Base-by-base conservation (phyloP, 1,284 basidiomycete genomes). In the Apiotrichum veenhuisii region DNA sequence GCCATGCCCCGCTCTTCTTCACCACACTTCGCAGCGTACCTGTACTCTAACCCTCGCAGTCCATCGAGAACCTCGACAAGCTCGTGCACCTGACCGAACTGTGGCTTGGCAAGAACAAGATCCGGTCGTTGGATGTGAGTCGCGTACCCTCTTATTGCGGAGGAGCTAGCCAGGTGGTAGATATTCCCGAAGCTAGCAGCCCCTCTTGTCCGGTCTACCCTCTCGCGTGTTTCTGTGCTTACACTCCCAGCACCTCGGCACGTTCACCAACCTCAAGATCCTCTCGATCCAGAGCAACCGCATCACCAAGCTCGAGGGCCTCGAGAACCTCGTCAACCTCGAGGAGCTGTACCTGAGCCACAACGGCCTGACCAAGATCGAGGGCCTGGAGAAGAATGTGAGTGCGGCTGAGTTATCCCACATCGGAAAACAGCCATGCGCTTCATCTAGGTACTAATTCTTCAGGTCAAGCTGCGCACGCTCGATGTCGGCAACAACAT, bases 21-120 rank as follows among this genome's bases (percentile, higher is more conserved):
- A n/a, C n/a, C n/a, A n/a, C n/a, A n/a, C 30, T 30, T 30, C 30
- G 5, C 30, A 7, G 30, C 30, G 5, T 12, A 7, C 30, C 40
- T 33, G 30, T 15, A 38, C 25, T 37, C 25, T 44, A 8, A 15
- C 23, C 1, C 22, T 27, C 10, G 23, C 48, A 94, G 91, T 83
- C 81, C 76, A 94, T 98, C 60, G 92, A 98, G 72, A 87, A 89
- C 52, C 76, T 96, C 14, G 89, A 89, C n/a, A 82, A 83, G 9
- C 80, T 96, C 43, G 82, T 84, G 0, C 88, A 88, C 59, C 79
- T 98, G 11, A 89, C 93, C 63, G 93, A 98, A 67, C 80, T 98
- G 1, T 98, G 95, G 93, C 78, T 98, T 5, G 95, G 95, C 12
- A 98, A 98, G 81, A 98, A 98, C 77, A 97, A 98, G 79, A 91